Base-by-base conservation (phyloP, 1,139 yeast genomes). In the Geotrichum phurueaensis region DNA sequence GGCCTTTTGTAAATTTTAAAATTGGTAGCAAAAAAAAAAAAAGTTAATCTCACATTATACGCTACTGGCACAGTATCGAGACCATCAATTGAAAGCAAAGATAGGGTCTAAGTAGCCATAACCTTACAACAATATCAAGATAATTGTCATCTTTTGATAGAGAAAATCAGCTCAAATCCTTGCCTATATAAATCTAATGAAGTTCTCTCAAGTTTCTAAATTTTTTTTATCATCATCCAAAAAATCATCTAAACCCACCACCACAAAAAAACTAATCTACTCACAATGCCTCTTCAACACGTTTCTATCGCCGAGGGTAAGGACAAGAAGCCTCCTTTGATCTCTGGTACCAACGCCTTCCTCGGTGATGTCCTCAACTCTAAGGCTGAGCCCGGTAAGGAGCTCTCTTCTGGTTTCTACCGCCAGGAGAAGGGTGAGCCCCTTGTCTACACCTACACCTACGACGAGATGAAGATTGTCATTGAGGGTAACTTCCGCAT, bases 391-490 rank as follows among this genome's bases (percentile, higher is more conserved):
- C 75, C 77, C 59, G 88, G 82, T 54, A 73, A 83, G 68, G 84
- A 83, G 69, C 81, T 85, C 64, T 73, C 84, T 18, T 79, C 85
- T 71, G 90, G 90, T 53, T 85, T 85, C 75, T 85, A 81, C 79
- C 81, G 79, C 69, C 89, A 84, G 75, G 86, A 84, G 71, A 76
- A 78, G 64, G 89, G 89, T 62, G 85, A 83, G 70, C 82, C 86
- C 57, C 80, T 85, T 69, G 87, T 82, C 27, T 85, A 84, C 79
- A 75, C 77, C 60, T 85, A 85, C 74, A 76, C 76, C 69, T 85
- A 84, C 73, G 89, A 85, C 70, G 90, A 85, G 76, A 84, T 84
- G 87, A 85, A 85, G 75, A 78, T 85, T 68, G 79, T 84, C 70
- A 76, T 85, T 66, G 87, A 84, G 70, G 89, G 89, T 64, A 84